Conservation (phyloP, 441 rosid genomes). For the Adansonia grandidieri region DNA sequence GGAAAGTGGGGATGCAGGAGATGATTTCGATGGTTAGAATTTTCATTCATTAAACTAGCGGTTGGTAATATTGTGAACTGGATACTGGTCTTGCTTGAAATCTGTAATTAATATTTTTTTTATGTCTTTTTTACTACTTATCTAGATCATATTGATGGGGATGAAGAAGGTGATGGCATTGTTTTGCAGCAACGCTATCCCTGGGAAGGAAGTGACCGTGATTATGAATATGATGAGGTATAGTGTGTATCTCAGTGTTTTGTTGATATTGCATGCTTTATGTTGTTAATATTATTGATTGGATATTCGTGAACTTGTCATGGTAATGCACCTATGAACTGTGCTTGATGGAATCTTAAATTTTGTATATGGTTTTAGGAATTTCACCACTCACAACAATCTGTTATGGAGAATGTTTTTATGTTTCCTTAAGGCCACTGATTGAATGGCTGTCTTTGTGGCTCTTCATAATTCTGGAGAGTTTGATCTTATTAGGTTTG, state of each 20-base stretch:
- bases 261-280: not conserved
- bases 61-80: not conserved
- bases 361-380: not conserved
- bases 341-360: not conserved
- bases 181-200: conserved; percentile 32
- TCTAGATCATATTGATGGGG: conserved; percentile 33
- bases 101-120: not conserved
- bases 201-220: conserved; percentile 54
- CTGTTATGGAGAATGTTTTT: not conserved
- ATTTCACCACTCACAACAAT: not conserved
- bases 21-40: conserved; percentile 36
- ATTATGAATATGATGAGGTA: conserved; percentile 56
- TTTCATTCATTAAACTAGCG: not conserved
- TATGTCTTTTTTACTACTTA: not conserved
- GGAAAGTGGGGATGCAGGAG: conserved; percentile 34
- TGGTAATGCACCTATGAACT: not conserved
- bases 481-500: not conserved
- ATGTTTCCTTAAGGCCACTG: not conserved
- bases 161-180: conserved; percentile 39
- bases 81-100: not conserved
- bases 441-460: not conserved
- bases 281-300: not conserved
- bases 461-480: not conserved
- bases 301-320: not conserved
- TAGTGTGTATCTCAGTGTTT: not conserved